Percentiles rank a stretch among this genome's conserved stretches.
Evolutionary conservation across 2,329 filamentous ascomycete genomes (phyloP).

Genomic region (Hypomyces perniciosus): DNA sequence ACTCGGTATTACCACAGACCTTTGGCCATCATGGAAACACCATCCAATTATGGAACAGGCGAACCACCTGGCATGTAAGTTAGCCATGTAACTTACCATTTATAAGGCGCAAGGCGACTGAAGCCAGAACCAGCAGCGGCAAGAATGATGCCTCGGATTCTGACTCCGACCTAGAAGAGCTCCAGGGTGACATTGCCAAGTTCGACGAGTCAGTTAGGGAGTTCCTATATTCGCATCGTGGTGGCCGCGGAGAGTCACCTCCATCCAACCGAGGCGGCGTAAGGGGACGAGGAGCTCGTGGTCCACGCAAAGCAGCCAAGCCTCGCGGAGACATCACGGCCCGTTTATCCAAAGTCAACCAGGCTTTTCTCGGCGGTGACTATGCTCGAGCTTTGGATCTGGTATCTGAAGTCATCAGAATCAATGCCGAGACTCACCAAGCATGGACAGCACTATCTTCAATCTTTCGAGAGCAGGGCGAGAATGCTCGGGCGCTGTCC

Average conservation of each 20-base stretch:
- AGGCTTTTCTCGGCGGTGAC: constrained; percentile 58
- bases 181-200: constrained; percentile 38
- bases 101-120: no score
- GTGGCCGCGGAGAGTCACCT: constrained; percentile 20
- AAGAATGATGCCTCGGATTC: constrained; percentile 32
- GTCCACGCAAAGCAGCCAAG: constrained; percentile 57
- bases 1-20: no score
- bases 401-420: constrained; percentile 58
- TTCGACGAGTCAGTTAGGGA: constrained; percentile 37
- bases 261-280: constrained; percentile 16
- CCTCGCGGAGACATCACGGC: constrained; percentile 66
- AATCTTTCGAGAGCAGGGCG: constrained; percentile 55
- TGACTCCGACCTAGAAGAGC: constrained; percentile 40
- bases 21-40: no score
- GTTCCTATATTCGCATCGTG: constrained; percentile 34
- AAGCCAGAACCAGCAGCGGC: no score
- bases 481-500: constrained; percentile 51
- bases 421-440: constrained; percentile 61
- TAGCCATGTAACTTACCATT: no score
- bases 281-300: constrained; percentile 30
- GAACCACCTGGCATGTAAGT: no score
- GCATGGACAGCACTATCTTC: constrained; percentile 59
- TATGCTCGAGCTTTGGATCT: constrained; percentile 54
- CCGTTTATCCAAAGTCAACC: constrained; percentile 59
- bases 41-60: no score